These are phyloP conservation scores for Pseudogymnoascus destructans DNA, from an alignment of 2,329 filamentous ascomycete genomes.

Conservation along the genomic window DNA sequence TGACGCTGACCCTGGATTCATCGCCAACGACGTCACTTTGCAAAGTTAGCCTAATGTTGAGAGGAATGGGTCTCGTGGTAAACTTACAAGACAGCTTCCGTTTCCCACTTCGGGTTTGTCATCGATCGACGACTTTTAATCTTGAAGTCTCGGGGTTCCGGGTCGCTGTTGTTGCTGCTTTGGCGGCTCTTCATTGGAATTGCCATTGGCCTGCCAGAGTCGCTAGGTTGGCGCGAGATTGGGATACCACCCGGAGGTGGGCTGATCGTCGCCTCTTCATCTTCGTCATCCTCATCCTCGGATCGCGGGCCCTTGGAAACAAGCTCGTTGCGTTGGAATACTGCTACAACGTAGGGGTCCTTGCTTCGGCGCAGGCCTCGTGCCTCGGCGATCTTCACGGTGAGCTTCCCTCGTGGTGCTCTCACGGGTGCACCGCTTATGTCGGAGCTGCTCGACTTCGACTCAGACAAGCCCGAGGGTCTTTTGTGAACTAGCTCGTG, in stretches of 20 bases:
- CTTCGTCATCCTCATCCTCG: constrained; percentile 45
- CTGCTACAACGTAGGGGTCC: constrained; percentile 90
- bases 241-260: constrained; percentile 44
- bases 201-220: constrained; percentile 69
- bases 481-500: constrained; percentile 20
- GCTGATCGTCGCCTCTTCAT: constrained; percentile 42
- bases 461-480: constrained; percentile 31
- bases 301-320: constrained; percentile 75
- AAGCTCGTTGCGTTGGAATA: constrained; percentile 92
- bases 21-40: constrained; percentile 81
- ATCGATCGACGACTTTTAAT: constrained; percentile 46
- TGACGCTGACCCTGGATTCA: constrained; percentile 81
- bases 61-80: not conserved
- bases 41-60: constrained; percentile 14
- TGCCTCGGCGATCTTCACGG: constrained; percentile 78
- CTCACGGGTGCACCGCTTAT: constrained; percentile 48
- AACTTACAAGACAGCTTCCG: constrained; percentile 85
- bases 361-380: constrained; percentile 67
- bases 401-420: constrained; percentile 71
- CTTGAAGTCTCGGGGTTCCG: constrained; percentile 46
- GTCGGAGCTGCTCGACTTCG: constrained; percentile 22
- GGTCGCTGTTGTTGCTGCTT: constrained; percentile 83
- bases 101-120: constrained; percentile 88
- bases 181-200: constrained; percentile 96
- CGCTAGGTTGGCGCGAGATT: constrained; percentile 61